Evolutionary conservation across 2,329 filamentous ascomycete genomes (phyloP).

Genomic region (Macrophomina tecta): DNA sequence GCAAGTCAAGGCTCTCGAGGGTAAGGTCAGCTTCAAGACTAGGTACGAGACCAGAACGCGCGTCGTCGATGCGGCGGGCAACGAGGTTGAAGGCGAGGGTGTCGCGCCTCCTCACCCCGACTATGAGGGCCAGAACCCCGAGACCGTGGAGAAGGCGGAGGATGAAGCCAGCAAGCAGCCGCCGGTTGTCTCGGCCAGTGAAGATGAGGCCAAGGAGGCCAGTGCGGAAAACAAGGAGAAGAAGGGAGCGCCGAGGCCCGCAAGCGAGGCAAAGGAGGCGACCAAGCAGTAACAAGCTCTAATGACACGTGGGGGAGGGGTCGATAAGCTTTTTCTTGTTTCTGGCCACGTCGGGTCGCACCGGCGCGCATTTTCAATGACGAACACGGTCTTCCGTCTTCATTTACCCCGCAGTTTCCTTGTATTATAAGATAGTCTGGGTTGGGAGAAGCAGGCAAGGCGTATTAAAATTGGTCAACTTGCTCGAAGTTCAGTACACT

Average conservation of each 20-base stretch:
- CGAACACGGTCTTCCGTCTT: constrained; percentile 25
- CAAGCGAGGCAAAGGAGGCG: constrained; percentile 46
- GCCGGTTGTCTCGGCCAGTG: constrained; percentile 47
- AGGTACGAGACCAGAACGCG: constrained; percentile 94
- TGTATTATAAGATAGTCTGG: constrained; percentile 23
- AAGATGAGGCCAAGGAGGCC: constrained; percentile 53
- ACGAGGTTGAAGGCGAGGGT: constrained; percentile 61
- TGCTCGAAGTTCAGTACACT: constrained; percentile 5
- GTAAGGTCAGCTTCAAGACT: constrained; percentile 94
- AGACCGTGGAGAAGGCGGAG: constrained; percentile 53
- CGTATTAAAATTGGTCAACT: constrained; percentile 10
- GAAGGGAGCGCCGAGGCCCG: constrained; percentile 44
- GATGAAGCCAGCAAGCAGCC: constrained; percentile 47
- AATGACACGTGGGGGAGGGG: constrained; percentile 22
- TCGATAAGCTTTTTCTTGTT: constrained; percentile 23
- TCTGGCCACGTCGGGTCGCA: constrained; percentile 13
- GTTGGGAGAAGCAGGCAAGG: constrained; percentile 18
- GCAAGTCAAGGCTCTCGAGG: constrained; percentile 78
- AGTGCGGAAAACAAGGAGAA: constrained; percentile 44
- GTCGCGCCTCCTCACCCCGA: constrained; percentile 63
- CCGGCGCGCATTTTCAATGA: constrained; percentile 13
- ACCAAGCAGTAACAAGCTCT: constrained; percentile 34
- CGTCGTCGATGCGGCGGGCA: constrained; percentile 78
- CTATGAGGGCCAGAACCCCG: constrained; percentile 63
- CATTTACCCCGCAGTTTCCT: constrained; percentile 1